A percentile compares a stretch with the other conserved stretches of the same genome.
These are phyloP conservation scores for Cryptomeria japonica DNA, from an alignment of 75 land plant species.

Conservation along the genomic window DNA sequence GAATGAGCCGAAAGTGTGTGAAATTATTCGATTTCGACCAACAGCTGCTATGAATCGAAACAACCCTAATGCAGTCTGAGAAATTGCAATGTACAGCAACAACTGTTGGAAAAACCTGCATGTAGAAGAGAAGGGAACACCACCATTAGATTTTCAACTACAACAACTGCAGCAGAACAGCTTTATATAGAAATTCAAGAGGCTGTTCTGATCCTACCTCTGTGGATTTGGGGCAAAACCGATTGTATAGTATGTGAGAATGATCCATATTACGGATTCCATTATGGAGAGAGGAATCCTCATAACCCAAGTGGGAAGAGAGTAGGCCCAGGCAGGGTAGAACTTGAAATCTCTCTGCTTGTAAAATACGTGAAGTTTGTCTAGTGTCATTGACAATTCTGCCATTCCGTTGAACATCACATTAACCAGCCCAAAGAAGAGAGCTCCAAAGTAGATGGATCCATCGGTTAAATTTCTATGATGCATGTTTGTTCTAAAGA, in stretches of 20 bases:
- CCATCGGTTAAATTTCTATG: conserved; percentile 27
- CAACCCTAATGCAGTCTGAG: conserved; percentile 48
- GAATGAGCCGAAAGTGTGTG: conserved; percentile 49
- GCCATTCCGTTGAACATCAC: conserved; percentile 60
- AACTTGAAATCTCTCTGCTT: conserved; percentile 63
- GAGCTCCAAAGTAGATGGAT: conserved; percentile 36
- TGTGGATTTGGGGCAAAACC: conserved; percentile 53
- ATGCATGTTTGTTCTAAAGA: conserved; percentile 43
- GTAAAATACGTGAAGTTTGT: conserved; percentile 60
- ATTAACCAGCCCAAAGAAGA: conserved; percentile 41
- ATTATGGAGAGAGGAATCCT: conserved; percentile 13
- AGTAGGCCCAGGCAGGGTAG: conserved; percentile 64
- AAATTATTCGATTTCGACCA: conserved; percentile 46
- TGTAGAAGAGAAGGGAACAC: not conserved
- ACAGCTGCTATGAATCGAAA: conserved; percentile 54
- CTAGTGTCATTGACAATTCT: conserved; percentile 44
- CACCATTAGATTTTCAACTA: not conserved
- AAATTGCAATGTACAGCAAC: conserved; percentile 26
- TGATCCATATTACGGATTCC: conserved; percentile 47
- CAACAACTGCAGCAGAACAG: not conserved
- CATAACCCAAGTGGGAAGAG: conserved; percentile 65
- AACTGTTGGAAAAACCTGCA: conserved; percentile 7
- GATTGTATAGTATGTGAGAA: conserved; percentile 42
- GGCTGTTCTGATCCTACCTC: conserved; percentile 21
- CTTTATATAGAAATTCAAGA: not conserved